These are phyloP conservation scores for Lodderomyces pseudojiufengensis DNA, from an alignment of 1,139 yeast species.

Conservation along the genomic window DNA sequence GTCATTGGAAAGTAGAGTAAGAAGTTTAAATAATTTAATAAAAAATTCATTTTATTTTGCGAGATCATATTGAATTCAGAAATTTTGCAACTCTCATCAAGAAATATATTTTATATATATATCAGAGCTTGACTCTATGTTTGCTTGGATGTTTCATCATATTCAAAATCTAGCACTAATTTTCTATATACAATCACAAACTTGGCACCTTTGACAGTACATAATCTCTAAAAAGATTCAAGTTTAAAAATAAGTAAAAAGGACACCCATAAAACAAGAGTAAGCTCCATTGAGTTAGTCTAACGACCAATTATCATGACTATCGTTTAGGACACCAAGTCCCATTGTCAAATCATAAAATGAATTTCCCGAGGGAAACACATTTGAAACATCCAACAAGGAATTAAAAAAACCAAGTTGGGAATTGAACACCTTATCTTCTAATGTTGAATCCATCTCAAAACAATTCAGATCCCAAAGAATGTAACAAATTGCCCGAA, in stretches of 20 bases:
- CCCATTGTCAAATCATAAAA: slow-evolving; percentile 54
- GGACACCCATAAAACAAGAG: slow-evolving; percentile 65
- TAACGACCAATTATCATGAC: slow-evolving; percentile 68
- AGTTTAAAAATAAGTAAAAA: slow-evolving; percentile 25
- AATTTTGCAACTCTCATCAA: slow-evolving; percentile 39
- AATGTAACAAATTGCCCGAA: too few relatives aligned
- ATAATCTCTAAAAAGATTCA: slow-evolving; percentile 16
- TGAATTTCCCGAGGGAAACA: slow-evolving; percentile 2
- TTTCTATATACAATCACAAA: slow-evolving; percentile 22
- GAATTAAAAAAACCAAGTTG: slow-evolving; percentile 11
- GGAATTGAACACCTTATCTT: slow-evolving; percentile 2
- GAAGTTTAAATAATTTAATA: too few relatives aligned
- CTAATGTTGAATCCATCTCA: too few relatives aligned
- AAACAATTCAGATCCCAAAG: too few relatives aligned
- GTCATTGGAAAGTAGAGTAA: slow-evolving; percentile 45
- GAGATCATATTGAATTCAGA: slow-evolving; percentile 28
- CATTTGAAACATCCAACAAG: slow-evolving; percentile 8
- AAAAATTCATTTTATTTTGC: too few relatives aligned
- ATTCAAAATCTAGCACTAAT: background rate
- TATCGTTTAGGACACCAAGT: slow-evolving; percentile 59
- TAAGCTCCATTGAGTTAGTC: slow-evolving; percentile 91
- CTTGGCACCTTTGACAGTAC: slow-evolving; percentile 77
- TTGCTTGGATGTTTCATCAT: slow-evolving; percentile 79
- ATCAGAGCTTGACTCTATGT: slow-evolving; percentile 96
- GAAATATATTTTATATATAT: slow-evolving; percentile 5